phyloP scores from a whole-genome alignment of 2,329 filamentous ascomycete genomes.

The Botrytis paeoniae region DNA sequence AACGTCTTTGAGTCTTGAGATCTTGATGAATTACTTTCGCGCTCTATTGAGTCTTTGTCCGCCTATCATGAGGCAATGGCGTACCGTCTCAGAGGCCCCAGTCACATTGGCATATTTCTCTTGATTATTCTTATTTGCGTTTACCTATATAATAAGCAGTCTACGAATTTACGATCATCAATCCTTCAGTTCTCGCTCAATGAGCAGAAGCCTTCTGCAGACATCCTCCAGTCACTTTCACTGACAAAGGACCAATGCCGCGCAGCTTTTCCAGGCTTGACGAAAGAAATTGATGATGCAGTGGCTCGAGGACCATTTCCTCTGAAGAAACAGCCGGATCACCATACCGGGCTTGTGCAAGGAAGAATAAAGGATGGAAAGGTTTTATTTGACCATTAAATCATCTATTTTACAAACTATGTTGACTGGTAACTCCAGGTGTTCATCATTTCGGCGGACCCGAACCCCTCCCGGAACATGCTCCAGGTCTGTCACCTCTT shows the following conservation, averaged over 20 bases:
- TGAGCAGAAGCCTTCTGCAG: background rate
- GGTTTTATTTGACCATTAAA: constrained; percentile 30
- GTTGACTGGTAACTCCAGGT: constrained; percentile 37
- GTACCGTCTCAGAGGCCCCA: background rate
- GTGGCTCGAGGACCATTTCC: constrained; percentile 46
- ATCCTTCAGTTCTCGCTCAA: background rate
- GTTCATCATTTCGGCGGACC: constrained; percentile 45
- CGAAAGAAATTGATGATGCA: constrained; percentile 46
- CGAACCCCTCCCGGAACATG: constrained; percentile 45
- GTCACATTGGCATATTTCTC: background rate
- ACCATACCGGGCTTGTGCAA: constrained; percentile 43
- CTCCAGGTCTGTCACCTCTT: constrained; percentile 34
- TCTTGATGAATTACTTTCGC: background rate
- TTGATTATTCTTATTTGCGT: background rate
- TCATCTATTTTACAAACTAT: background rate
- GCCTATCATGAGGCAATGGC: background rate
- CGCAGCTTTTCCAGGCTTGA: constrained; percentile 46
- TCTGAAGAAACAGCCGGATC: constrained; percentile 39
- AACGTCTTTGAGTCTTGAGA: background rate
- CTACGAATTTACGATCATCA: background rate
- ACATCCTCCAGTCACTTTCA: constrained; percentile 20
- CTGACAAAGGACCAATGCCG: constrained; percentile 46
- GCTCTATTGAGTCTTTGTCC: background rate
- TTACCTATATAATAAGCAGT: background rate
- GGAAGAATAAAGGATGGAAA: constrained; percentile 45